Evolutionary conservation across 75 land plant species (phyloP).

Genomic region (Pinus taeda): DNA sequence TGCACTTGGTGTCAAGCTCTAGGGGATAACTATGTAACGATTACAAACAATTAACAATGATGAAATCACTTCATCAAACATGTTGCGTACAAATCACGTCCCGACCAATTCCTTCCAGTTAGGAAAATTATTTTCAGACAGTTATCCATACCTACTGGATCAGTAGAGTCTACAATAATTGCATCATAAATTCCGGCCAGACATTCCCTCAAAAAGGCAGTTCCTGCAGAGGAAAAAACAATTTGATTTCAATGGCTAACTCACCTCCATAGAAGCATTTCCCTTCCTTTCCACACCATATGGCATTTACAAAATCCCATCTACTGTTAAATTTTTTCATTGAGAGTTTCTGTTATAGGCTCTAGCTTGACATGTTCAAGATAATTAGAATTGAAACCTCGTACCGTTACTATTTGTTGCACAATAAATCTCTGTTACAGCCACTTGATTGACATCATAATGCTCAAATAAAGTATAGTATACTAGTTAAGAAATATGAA

Average conservation of each 20-base stretch:
- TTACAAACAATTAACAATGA: neutral
- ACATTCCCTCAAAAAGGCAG: conserved; percentile 61
- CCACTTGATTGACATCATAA: neutral
- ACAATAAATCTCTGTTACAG: neutral
- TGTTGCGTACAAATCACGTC: neutral
- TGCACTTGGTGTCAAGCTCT: neutral
- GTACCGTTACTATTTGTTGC: conserved; percentile 1
- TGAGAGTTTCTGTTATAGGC: neutral
- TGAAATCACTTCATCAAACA: neutral
- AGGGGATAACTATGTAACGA: neutral
- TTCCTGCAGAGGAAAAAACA: conserved; percentile 47
- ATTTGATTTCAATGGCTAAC: neutral
- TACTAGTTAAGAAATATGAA: neutral
- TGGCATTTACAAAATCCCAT: neutral
- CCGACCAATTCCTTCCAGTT: neutral
- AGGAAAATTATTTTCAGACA: neutral
- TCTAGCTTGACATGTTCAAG: too few species aligned
- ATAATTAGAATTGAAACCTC: too few species aligned
- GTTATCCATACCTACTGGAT: conserved; percentile 75
- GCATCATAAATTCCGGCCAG: conserved; percentile 86
- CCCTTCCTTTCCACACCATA: neutral
- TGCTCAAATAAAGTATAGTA: neutral
- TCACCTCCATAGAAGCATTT: neutral
- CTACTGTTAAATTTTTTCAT: neutral
- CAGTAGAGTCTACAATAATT: conserved; percentile 88